Evolutionary conservation across 768 basidiomycete species (phyloP), one percentile per base, ranked within the genome.

Genomic region (Strobilomyces confusus): DNA sequence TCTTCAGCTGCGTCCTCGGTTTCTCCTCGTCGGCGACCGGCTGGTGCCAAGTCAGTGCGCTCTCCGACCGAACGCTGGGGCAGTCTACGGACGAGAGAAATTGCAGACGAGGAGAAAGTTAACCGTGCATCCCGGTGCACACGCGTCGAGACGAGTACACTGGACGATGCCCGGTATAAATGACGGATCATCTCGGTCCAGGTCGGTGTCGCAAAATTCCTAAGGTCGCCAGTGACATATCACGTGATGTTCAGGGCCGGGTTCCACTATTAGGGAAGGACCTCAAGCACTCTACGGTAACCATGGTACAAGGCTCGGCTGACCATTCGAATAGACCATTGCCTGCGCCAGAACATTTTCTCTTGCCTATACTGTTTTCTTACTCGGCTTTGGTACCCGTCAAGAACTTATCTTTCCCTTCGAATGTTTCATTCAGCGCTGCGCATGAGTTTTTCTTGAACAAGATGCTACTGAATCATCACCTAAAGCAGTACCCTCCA

Each of bases 401-500:
- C 4, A 76, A 71, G 15, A 55, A 55, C 4, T 57, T 86, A 6
- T 29, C 51, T 9, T 73, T 80, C 55, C 82, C 84, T 1, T 44
- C 56, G 0, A 45, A 73, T 17, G 46, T 76, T 3, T 49, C 73
- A 4, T 73, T 78, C 33, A 26, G 56, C 19, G 55, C 61, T n/a
- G 64, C 81, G 29, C 85, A 89, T 56, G 59, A 72, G 5, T 84
- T 84, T 61, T 63, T 90, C 20, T 63, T 89, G 50, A 62, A 74
- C 25, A 60, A 65, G 20, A 67, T 92, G 45, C 69, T 89, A 17
- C 60, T 77, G 9, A 75, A 77, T 58, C 55, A 67, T 8, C 85
- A 87, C 61, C 77, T 87, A 37, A 59, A 68, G 47, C 59, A 61
- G 25, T 89, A 84, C 60, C 79, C 87, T 5, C 87, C 88, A 0